Base-by-base conservation (phyloP, 306 rosid genomes). In the Prunus fruticosa region DNA sequence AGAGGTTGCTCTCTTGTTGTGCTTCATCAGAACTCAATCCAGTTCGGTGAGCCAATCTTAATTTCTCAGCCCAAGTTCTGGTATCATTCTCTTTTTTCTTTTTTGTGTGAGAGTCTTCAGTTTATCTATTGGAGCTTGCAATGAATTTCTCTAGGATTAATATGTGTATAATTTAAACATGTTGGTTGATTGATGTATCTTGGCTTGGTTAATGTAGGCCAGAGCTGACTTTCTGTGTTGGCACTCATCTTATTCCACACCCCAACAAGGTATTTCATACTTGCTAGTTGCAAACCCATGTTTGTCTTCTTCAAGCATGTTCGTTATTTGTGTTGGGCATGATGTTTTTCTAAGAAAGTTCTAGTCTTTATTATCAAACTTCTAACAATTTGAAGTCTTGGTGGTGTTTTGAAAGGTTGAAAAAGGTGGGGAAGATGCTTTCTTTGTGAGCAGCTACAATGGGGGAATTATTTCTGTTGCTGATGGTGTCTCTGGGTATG, bases 401-500 rank as follows among this genome's bases (percentile, higher is more conserved):
- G 82, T 79, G 84, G 82, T 80, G 56, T 76, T 83, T 72, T 52
- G 76, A 64, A 83, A 92, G 98, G 88, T 86, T 80, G 93, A 80
- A 60, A 91, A 80, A 79, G 97, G 99, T 25, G 99, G 97, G 78
- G 99, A 95, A 86, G 99, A 95, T 87, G 97, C 97, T 82, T 88
- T 84, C 83, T 83, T 92, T 54, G 93, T 90, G 53, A 92, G 90
- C 86, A 62, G 78, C 86, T 83, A 89, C 76, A 72, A 82, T 73
- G 93, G 96, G 4, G 97, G 97, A 84, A 90, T 91, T 80, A 84
- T 92, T 87, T 87, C 93, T 76, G 91, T 95, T 72, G 99, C 99
- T 79, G 97, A 92, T 88, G 97, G 99, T 45, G 99, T 95, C 68
- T 95, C 97, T 67, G 97, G 96, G 99, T 95, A 92, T 82, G 86